Base-by-base conservation (phyloP, 352 stramenopile genomes). In the Phytophthora melonis region DNA sequence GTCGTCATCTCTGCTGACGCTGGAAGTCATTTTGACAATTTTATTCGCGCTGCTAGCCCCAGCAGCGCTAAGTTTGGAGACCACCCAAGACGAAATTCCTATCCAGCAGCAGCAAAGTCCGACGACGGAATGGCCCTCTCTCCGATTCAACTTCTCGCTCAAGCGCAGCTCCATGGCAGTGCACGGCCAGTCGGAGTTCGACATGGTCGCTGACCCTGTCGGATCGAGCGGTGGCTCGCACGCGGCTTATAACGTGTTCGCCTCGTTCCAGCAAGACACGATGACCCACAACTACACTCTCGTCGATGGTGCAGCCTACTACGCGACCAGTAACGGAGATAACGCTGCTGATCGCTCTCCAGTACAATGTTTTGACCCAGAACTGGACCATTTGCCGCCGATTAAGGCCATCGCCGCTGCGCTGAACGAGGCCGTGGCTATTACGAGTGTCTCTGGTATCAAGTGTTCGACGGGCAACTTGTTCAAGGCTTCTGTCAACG, bases 91-190 rank as follows among this genome's bases (percentile, higher is more conserved):
- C 18, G 13, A 2, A 10, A 34, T 34, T 9, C 25, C 25, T 34
- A 9, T 8, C 14, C 41, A 9, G 30, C 30, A 34, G 30, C 30
- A n/a, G 25, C 25, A 30, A 30, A 30, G 25, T 30, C 25, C 25
- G 25, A 30, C 25, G 25, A 30, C 66, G 4, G 57, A 71, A 25
- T 73, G 67, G 41, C 77, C 66, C 5, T 75, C 68, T 10, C 39
- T 87, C 6, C 57, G 58, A 7, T 63, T 85, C 5, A 60, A 72
- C 13, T 77, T 85, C 55, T 74, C 57, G 0, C 23, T 81, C 57
- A 83, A 85, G 23, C 75, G 77, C 10, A 64, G 8, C 47, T 68
- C 71, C 41, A 80, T 82, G 80, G 34, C 52, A 39, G 34, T 82
- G 16, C 65, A 78, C 23, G 71, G 76, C 1, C 52, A 72, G 19